These are phyloP conservation scores for Plasmodium berghei DNA, from an alignment of 169 alveolate species.

Conservation along the genomic window DNA sequence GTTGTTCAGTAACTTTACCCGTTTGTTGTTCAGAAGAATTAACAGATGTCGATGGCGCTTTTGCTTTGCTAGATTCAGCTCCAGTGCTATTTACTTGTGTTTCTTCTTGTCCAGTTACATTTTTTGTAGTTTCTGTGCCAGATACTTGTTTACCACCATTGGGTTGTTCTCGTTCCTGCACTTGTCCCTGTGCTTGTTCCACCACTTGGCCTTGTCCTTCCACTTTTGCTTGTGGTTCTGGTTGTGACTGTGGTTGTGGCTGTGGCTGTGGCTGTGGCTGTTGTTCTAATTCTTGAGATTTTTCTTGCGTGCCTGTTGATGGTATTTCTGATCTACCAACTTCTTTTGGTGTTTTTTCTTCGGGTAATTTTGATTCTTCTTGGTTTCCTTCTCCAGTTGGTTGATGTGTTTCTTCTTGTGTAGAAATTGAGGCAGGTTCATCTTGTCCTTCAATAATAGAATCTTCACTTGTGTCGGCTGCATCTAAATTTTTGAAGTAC, in stretches of 20 bases:
- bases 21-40: too few relatives aligned
- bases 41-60: too few relatives aligned
- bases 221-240: not conserved
- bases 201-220: conserved; percentile 4
- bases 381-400: not conserved
- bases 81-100: too few relatives aligned
- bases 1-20: too few relatives aligned
- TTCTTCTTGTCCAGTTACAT: too few relatives aligned
- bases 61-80: too few relatives aligned
- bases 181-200: not conserved
- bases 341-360: not conserved
- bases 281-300: not conserved
- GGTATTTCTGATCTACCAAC: not conserved
- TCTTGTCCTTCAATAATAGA: not conserved
- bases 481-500: not conserved
- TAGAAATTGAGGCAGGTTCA: not conserved
- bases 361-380: not conserved
- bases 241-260: not conserved
- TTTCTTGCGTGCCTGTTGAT: not conserved
- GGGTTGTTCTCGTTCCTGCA: not conserved
- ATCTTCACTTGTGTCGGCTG: not conserved
- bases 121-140: too few relatives aligned
- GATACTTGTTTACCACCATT: not conserved
- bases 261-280: not conserved
- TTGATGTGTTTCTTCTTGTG: not conserved